A percentile compares a stretch with the other conserved stretches of the same genome.
These are phyloP conservation scores for Vigna trinervia DNA, from an alignment of 306 rosid species.

Conservation along the genomic window DNA sequence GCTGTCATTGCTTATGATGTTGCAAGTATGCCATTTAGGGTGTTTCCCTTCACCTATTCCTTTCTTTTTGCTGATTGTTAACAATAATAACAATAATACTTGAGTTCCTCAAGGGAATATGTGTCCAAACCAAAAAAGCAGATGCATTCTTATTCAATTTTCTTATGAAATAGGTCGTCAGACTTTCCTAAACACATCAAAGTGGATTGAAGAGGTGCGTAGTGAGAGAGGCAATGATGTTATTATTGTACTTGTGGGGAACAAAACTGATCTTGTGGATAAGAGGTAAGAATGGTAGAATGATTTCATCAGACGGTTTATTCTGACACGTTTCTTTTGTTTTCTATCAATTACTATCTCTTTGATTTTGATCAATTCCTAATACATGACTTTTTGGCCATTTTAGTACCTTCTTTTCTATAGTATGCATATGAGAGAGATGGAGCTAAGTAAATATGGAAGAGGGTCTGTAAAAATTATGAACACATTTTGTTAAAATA, in stretches of 20 bases:
- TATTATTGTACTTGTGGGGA: conserved; percentile 73
- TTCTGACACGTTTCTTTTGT: neutral
- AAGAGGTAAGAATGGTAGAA: conserved; percentile 57
- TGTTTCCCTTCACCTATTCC: conserved; percentile 29
- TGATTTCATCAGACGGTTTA: conserved; percentile 11
- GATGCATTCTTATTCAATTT: conserved; percentile 28
- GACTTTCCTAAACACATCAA: conserved; percentile 68
- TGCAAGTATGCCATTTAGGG: conserved; percentile 50
- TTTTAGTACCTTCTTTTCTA: neutral
- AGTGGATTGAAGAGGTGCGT: conserved; percentile 85
- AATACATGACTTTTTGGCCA: neutral
- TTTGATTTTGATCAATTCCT: conserved; percentile 6
- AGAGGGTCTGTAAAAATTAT: conserved; percentile 7
- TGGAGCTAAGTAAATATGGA: neutral
- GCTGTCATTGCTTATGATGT: conserved; percentile 59
- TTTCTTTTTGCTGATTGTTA: conserved; percentile 27
- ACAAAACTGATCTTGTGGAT: conserved; percentile 83
- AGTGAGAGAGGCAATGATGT: conserved; percentile 76
- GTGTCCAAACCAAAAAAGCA: neutral
- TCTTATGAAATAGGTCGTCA: conserved; percentile 58
- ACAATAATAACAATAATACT: neutral
- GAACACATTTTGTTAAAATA: neutral
- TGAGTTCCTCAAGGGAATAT: conserved; percentile 8
- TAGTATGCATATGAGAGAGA: neutral
- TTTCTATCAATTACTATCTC: neutral